Percentiles rank a stretch among this genome's conserved stretches.
Evolutionary conservation across 2,329 filamentous ascomycete species (phyloP).

Genomic region (Hypoxylon sp.): DNA sequence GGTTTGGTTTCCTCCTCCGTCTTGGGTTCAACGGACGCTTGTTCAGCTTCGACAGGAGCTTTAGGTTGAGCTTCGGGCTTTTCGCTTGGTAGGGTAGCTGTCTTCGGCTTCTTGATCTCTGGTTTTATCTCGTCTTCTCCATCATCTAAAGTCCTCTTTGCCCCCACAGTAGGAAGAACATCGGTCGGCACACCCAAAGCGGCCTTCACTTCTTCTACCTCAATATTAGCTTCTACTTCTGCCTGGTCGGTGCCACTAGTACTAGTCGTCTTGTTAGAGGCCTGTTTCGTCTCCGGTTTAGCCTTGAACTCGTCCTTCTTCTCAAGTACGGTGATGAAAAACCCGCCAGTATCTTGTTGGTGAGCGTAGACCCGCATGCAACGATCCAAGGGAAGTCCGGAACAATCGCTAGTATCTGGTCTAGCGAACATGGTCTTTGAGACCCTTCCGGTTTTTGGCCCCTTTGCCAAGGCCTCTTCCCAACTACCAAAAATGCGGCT

Average conservation of each 20-base stretch:
- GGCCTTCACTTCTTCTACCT: slow-evolving; percentile 57
- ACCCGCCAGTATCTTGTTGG: slow-evolving; percentile 94
- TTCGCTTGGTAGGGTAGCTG: slow-evolving; percentile 45
- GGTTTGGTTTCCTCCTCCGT: slow-evolving; percentile 40
- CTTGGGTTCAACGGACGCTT: slow-evolving; percentile 35
- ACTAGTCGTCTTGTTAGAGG: slow-evolving; percentile 42
- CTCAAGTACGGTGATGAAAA: slow-evolving; percentile 96
- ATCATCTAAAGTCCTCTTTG: slow-evolving; percentile 56
- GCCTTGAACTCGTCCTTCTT: slow-evolving; percentile 90
- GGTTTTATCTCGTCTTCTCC: slow-evolving; percentile 57
- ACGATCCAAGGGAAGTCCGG: slow-evolving; percentile 83
- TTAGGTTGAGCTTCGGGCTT: slow-evolving; percentile 45
- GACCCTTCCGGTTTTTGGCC: slow-evolving; percentile 76
- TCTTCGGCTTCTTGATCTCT: slow-evolving; percentile 66
- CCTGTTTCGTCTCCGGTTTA: slow-evolving; percentile 74
- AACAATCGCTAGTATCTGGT: slow-evolving; percentile 66
- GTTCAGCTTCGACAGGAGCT: slow-evolving; percentile 33
- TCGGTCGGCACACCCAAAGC: slow-evolving; percentile 54
- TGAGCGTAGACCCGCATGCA: slow-evolving; percentile 97
- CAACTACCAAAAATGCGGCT: slow-evolving; percentile 85
- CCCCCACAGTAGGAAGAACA: slow-evolving; percentile 52
- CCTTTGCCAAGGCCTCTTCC: slow-evolving; percentile 77
- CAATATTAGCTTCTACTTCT: slow-evolving; percentile 48
- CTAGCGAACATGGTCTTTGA: slow-evolving; percentile 87
- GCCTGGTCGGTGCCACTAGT: slow-evolving; percentile 42